Conservation (phyloP, 371 early-diverging fungal genomes). For the Basidiobolus meristosporus region DNA sequence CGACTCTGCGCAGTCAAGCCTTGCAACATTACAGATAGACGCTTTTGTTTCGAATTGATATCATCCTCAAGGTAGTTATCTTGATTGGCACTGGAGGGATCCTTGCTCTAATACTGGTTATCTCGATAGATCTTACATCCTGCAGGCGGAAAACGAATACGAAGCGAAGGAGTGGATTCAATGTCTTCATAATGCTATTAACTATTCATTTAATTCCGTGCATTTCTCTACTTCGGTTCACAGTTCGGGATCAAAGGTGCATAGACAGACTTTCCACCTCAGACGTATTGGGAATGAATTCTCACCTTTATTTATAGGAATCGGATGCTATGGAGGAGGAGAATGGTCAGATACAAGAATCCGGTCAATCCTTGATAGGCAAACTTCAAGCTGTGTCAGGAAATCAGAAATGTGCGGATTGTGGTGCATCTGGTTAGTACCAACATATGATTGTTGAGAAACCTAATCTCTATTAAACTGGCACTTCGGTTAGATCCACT, state of each 20-base stretch:
- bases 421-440: slow-evolving; percentile 21
- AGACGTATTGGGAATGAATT: no score
- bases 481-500: slow-evolving; percentile 29
- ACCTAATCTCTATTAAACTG: not conserved
- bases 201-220: slow-evolving; percentile 23
- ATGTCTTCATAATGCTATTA: slow-evolving; percentile 43
- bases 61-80: slow-evolving; percentile 52
- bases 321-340: no score
- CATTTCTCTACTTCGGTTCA: no score
- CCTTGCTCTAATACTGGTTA: not conserved
- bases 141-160: slow-evolving; percentile 68
- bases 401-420: slow-evolving; percentile 66
- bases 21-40: slow-evolving; percentile 40
- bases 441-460: no score
- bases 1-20: slow-evolving; percentile 62
- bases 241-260: no score
- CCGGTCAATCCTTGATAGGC: no score
- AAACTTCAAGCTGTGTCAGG: slow-evolving; percentile 23
- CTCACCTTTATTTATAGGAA: no score
- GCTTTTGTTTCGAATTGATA: slow-evolving; percentile 71
- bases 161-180: slow-evolving; percentile 68
- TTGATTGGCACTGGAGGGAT: not conserved
- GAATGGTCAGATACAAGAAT: no score
- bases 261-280: no score
- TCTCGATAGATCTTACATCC: slow-evolving; percentile 22